Evolutionary conservation across 2,329 filamentous ascomycete genomes (phyloP), one percentile per base, ranked within the genome.

Genomic region (Diplocarpon rosae): DNA sequence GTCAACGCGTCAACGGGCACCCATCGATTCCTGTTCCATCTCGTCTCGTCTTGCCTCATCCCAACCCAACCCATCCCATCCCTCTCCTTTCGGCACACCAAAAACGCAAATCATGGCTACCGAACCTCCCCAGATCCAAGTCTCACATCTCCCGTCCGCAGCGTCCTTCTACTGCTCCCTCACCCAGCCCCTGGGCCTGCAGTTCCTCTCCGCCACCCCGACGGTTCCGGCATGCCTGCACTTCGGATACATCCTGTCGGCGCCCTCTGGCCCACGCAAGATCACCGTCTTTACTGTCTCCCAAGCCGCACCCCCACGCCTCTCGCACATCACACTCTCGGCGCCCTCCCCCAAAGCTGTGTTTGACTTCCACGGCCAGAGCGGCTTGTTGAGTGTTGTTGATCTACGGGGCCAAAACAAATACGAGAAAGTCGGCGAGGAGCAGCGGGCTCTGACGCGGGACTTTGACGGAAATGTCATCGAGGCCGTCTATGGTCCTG

Each of bases 401-500:
- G 39, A 42, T 37, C 20, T 20, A 5, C 13, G 36, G n/a, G 30
- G 36, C 9, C 38, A 41, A 15, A 41, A 47, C 35, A 43, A 31
- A 13, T 45, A 41, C 8, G 47, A 47, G n/a, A 49, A 47, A 11
- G 31, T 34, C 29, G 42, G 46, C 8, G 37, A 50, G n/a, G 48
- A 48, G 11, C 47, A 49, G 10, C 34, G 48, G 35, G 47, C 64
- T 68, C 76, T 67, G 71, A 79, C 87, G 33, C 73, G 78, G 48
- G 87, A 94, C 63, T 73, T 85, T 43, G 86, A 94, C 66, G 85
- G 85, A 40, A 93, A 94, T 66, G 83, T 75, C 55, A 79, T 94
- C 60, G 85, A 92, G 59, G 83, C 85, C 27, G 76, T 89, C 9
- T 48, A 45, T 32, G 30, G n/a, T 14, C 30, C 30, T 32, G n/a